These are phyloP conservation scores for Straminergon stramineum DNA, from an alignment of 225 moss, liverwort and hornwort genomes.

Conservation along the genomic window DNA sequence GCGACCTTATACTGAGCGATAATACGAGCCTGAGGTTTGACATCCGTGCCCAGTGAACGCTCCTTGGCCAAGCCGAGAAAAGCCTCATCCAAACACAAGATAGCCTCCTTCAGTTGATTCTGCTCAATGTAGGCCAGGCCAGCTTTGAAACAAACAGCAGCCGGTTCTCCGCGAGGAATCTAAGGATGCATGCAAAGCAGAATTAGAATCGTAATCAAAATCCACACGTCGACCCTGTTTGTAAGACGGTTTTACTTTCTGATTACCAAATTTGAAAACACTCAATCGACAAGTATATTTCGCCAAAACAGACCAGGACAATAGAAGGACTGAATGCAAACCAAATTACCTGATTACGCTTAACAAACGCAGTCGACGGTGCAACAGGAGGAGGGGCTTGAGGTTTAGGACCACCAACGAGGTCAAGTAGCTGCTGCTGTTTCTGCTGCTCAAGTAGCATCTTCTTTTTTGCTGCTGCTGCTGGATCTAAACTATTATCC, in stretches of 20 bases:
- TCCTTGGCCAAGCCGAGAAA: conserved; percentile 96
- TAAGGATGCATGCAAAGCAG: background rate
- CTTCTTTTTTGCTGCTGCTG: conserved; percentile 26
- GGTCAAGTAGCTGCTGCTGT: conserved; percentile 66
- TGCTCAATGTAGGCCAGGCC: conserved; percentile 85
- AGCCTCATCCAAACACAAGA: conserved; percentile 90
- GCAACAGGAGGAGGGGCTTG: conserved; percentile 54
- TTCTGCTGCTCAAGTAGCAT: conserved; percentile 24
- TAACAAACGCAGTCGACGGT: conserved; percentile 71
- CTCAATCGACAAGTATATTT: background rate
- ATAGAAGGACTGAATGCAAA: background rate
- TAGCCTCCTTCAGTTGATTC: conserved; percentile 87
- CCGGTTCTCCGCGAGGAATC: conserved; percentile 93
- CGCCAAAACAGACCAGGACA: background rate
- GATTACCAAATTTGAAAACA: background rate
- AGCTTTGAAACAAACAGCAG: conserved; percentile 88
- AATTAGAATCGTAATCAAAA: background rate
- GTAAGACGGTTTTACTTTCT: background rate
- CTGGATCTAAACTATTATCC: conserved; percentile 37
- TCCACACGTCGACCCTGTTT: background rate
- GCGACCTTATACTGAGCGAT: conserved; percentile 96
- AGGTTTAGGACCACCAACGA: conserved; percentile 66
- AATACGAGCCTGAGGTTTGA: conserved; percentile 91
- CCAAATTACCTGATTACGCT: conserved; percentile 68
- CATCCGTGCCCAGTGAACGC: conserved; percentile 68